phyloP scores from a whole-genome alignment of 441 rosid genomes.

The Euphorbia celastroides region DNA sequence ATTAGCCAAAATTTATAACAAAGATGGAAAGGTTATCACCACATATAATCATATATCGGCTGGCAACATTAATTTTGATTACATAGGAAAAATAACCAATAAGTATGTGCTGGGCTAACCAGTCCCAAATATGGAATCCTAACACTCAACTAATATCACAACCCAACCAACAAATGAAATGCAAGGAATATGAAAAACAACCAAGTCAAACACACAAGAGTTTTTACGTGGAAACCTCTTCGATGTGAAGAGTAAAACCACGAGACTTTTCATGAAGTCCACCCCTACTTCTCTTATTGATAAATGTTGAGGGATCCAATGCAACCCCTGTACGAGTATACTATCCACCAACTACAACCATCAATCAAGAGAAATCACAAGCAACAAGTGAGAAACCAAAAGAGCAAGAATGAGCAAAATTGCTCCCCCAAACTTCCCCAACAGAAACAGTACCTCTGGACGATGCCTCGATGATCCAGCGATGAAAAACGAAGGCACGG shows the following conservation, averaged over 20 bases:
- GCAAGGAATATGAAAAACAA: background rate
- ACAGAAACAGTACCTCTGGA: too few relatives aligned
- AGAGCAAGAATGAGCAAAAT: too few relatives aligned
- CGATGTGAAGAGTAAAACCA: background rate
- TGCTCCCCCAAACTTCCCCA: too few relatives aligned
- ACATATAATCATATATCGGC: background rate
- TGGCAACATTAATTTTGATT: background rate
- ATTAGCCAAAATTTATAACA: background rate
- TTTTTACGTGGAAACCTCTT: background rate
- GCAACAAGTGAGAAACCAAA: background rate
- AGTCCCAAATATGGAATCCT: too few relatives aligned
- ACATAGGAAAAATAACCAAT: too few relatives aligned
- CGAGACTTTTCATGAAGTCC: background rate
- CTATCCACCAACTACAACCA: background rate
- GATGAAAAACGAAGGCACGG: too few relatives aligned
- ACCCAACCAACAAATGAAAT: background rate
- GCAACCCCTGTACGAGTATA: background rate
- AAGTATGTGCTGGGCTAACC: too few relatives aligned
- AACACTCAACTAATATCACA: too few relatives aligned
- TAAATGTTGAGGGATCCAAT: background rate
- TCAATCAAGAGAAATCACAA: background rate
- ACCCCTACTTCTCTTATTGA: background rate
- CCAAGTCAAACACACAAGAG: background rate
- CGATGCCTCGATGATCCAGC: too few relatives aligned
- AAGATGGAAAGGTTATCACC: background rate